Base-by-base conservation (phyloP, 2,329 filamentous ascomycete genomes). In the Colletotrichum spaethianum region DNA sequence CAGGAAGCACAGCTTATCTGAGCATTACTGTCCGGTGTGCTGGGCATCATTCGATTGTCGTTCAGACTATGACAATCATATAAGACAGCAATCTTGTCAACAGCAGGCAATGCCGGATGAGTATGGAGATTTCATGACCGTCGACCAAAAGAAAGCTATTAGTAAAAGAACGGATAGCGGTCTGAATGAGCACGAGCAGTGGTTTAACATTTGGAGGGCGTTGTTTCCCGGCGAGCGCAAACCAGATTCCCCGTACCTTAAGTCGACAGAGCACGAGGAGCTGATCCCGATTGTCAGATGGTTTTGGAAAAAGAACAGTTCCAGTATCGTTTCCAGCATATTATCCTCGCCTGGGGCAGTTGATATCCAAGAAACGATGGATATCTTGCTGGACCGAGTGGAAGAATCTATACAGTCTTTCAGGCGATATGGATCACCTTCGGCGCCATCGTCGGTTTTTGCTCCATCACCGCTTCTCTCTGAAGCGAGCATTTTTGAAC, bases 1-100 rank as follows among this genome's bases (percentile, higher is more conserved):
- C 8, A 65, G 78, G 28, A 77, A 74, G 7, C 67, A 69, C 6
- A 9, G 48, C 11, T 11, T n/a, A 11, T 28, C 60, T 3, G 42
- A 50, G 20, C 12, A 26, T 4, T 69, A 59, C 42, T 69, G 60
- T 20, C 67, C 67, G 8, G 28, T 12, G 9, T 69, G 60, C 26
- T 59, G 60, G 60, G 12, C 8, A 1, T 31, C 26, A 5, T 64
- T 64, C 14, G 42, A 26, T 14, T 1, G 38, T 4, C 36, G 26
- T 1, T 18, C 46, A 2, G 23, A 55, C 8, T 38, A 38, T 2
- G 56, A 67, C 20, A 7, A 16, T 2, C 64, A 67, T 28, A 36
- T 61, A 9, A 26, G 12, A 8, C 16, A 12, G 1, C 40, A 23
- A 1, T 20, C 16, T 2, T 60, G 61, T 26, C 9, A 36, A 16